A percentile compares a stretch with the other conserved stretches of the same genome.
These are phyloP conservation scores for Rhodomyrtus tomentosa DNA, from an alignment of 345 rosid genomes.

Conservation along the genomic window DNA sequence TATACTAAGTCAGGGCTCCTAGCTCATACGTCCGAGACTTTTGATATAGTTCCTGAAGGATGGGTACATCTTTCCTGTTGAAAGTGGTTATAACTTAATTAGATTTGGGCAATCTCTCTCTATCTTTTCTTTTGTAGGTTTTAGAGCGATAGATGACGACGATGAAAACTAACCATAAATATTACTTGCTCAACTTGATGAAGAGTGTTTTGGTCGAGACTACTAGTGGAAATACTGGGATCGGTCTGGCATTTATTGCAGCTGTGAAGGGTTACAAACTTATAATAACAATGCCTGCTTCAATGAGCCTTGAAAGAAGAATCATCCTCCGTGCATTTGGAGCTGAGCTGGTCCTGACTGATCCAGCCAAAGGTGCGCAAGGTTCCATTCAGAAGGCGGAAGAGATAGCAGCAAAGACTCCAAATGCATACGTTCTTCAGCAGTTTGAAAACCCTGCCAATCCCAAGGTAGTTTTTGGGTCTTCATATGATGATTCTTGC, in stretches of 20 bases:
- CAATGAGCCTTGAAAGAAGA: conserved; percentile 80
- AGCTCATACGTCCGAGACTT: neutral
- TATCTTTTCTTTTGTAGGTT: neutral
- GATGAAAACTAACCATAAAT: neutral
- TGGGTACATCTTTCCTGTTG: neutral
- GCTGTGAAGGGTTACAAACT: conserved; percentile 67
- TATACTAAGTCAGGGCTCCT: neutral
- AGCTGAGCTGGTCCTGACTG: conserved; percentile 65
- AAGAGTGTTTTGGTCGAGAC: conserved; percentile 70
- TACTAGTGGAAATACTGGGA: conserved; percentile 72
- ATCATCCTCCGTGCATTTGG: conserved; percentile 71
- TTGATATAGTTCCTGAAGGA: neutral
- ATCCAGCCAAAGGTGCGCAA: conserved; percentile 51
- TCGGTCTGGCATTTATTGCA: conserved; percentile 66
- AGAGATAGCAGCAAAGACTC: conserved; percentile 47
- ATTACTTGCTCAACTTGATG: neutral
- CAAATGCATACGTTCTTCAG: conserved; percentile 47
- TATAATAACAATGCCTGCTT: conserved; percentile 68
- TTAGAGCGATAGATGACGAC: neutral
- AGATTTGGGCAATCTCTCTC: neutral
- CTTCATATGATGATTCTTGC: neutral
- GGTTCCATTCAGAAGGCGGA: conserved; percentile 67
- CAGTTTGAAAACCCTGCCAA: conserved; percentile 68
- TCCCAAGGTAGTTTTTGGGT: conserved; percentile 40
- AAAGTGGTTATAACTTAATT: neutral